Evolutionary conservation across 176 grass and related monocot genomes (phyloP), one percentile per base, ranked within the genome.

Genomic region (Triticum dicoccoides): DNA sequence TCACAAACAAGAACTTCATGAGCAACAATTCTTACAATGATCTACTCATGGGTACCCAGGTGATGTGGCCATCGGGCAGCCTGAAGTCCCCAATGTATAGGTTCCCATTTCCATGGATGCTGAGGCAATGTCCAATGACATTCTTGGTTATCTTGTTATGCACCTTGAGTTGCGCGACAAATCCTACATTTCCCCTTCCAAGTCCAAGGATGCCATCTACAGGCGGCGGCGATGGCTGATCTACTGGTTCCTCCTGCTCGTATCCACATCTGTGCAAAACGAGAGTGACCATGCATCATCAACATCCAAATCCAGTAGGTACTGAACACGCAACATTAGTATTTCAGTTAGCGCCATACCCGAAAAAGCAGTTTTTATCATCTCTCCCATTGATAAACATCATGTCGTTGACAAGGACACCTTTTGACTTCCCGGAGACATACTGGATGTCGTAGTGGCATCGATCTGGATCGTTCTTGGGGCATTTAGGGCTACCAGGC

Each of bases 31-130:
- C 44, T 47, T 47, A 47, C 44, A 11, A 12, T 2, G 44, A 47
- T 47, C 3, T 12, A 11, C 44, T 47, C 91, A 94, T 90, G 38
- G 93, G 86, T 5, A 83, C 91, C 91, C 93, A 98, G 59, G 87
- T 91, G 24, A 87, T 70, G 8, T 41, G 66, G 82, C 56, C 85
- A 83, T 9, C 59, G 52, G 89, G 91, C 54, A 98, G 75, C 59
- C 88, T 8, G 87, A 91, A 91, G 71, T 98, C 96, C 13, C 96
- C 93, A n/a, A 95, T 92, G 86, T 95, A 95, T 73, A 98, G 89
- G 74, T 89, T 88, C 3, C 96, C 96, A 9, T 91, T 91, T 39
- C 89, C 91, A 6, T 76, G 93, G 0, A 83, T 77, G 61, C 96
- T 88, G 41, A 98, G 89, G 45, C 96, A 98, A 72, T 98, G 96